A percentile compares a stretch with the other conserved stretches of the same genome.
Conservation (phyloP, 2,329 filamentous ascomycete species). For the Penicillium sp. region DNA sequence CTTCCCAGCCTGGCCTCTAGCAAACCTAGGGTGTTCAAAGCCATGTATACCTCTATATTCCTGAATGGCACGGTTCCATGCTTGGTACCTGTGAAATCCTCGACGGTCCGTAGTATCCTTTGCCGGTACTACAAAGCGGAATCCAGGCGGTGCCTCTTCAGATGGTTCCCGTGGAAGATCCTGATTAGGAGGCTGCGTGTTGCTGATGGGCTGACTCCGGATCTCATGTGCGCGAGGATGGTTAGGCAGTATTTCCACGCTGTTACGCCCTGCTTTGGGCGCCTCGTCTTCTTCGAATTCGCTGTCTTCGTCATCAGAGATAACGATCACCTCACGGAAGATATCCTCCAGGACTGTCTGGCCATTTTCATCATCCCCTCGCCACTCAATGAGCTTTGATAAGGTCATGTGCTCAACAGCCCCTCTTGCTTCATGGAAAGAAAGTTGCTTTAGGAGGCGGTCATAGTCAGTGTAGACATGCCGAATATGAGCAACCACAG, state of each 20-base stretch:
- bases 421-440: conserved; percentile 54
- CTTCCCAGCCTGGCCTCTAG: conserved; percentile 12
- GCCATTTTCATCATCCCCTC: conserved; percentile 56
- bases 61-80: conserved; percentile 46
- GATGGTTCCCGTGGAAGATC: conserved; percentile 29
- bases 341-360: conserved; percentile 57
- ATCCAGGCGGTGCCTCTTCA: conserved; percentile 37
- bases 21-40: conserved; percentile 15
- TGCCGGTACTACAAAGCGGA: conserved; percentile 35
- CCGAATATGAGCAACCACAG: conserved; percentile 59
- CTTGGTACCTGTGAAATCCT: conserved; percentile 47
- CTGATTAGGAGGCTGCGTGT: conserved; percentile 19
- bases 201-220: conserved; percentile 31
- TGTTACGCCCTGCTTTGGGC: conserved; percentile 28
- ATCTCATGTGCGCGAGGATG: conserved; percentile 36
- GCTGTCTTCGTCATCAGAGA: conserved; percentile 58
- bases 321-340: conserved; percentile 61
- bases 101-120: conserved; percentile 41
- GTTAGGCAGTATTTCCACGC: conserved; percentile 44
- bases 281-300: conserved; percentile 40
- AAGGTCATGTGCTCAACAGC: conserved; percentile 55
- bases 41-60: conserved; percentile 34
- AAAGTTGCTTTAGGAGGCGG: conserved; percentile 50
- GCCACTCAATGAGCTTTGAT: conserved; percentile 59
- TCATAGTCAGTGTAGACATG: conserved; percentile 63